These are phyloP conservation scores for Ceratocystiopsis minuta DNA, from an alignment of 2,329 filamentous ascomycete species.

Conservation along the genomic window DNA sequence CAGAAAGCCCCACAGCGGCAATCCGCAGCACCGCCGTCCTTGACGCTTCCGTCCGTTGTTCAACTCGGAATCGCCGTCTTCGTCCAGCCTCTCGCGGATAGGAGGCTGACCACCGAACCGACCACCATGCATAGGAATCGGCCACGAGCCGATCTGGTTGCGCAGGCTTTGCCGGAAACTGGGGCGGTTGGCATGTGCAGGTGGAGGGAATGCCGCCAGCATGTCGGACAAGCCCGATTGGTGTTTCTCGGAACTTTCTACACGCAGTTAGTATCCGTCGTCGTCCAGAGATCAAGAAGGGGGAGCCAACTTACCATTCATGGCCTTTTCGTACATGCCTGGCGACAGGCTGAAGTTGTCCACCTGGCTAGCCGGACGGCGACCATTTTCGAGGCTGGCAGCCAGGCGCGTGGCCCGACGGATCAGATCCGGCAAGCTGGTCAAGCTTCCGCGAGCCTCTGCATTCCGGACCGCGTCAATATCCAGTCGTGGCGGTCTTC, in stretches of 20 bases:
- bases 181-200: constrained; percentile 27
- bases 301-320: too few relatives aligned
- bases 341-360: constrained; percentile 34
- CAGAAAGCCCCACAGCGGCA: constrained; percentile 65
- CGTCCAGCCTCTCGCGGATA: constrained; percentile 1
- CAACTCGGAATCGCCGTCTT: constrained; percentile 3
- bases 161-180: constrained; percentile 27
- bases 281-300: too few relatives aligned
- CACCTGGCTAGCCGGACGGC: constrained; percentile 40
- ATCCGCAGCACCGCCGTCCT: constrained; percentile 56
- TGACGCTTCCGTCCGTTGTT: constrained; percentile 17
- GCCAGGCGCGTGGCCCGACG: constrained; percentile 72
- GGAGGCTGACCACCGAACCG: constrained; percentile 5
- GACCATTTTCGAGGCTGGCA: constrained; percentile 72
- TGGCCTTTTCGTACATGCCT: constrained; percentile 12
- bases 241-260: constrained; percentile 19
- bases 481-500: constrained; percentile 56
- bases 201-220: constrained; percentile 46
- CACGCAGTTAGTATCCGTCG: background rate
- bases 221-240: constrained; percentile 43
- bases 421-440: constrained; percentile 83
- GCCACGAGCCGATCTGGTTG: constrained; percentile 34
- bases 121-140: constrained; percentile 19
- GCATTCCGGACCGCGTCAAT: constrained; percentile 67
- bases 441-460: constrained; percentile 74